These are phyloP conservation scores for Pisolithus tinctorius DNA, from an alignment of 768 basidiomycete species.

Conservation along the genomic window DNA sequence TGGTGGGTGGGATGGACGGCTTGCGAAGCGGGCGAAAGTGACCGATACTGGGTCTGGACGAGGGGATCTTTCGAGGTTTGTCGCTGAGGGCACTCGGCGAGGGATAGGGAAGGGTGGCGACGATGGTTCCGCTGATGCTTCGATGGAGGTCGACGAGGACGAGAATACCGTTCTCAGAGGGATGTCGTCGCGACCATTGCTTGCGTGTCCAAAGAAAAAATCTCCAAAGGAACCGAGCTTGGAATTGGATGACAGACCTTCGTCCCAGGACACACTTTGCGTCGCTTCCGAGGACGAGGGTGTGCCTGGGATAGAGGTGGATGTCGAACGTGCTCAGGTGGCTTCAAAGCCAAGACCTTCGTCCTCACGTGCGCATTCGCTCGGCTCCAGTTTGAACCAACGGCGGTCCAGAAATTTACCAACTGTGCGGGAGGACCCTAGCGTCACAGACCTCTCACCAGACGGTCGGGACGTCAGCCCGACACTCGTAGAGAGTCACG, in stretches of 20 bases:
- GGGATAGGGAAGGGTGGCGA: constrained; percentile 10
- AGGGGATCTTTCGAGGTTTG: constrained; percentile 4
- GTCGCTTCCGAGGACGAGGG: constrained; percentile 19
- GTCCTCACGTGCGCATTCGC: background rate
- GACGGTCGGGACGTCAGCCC: constrained; percentile 18
- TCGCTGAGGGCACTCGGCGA: too few species aligned
- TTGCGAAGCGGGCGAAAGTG: constrained; percentile 32
- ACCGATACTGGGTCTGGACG: constrained; percentile 11
- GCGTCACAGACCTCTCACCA: constrained; percentile 1
- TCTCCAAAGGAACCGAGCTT: constrained; percentile 9
- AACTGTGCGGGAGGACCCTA: background rate
- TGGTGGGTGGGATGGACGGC: constrained; percentile 5
- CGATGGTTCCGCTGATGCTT: background rate
- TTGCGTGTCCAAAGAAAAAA: background rate
- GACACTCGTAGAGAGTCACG: constrained; percentile 20
- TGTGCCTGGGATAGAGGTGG: constrained; percentile 17
- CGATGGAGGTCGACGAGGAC: constrained; percentile 7
- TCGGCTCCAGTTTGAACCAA: too few species aligned
- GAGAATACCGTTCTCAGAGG: constrained; percentile 8
- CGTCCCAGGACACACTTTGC: constrained; percentile 14
- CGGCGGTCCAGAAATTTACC: background rate
- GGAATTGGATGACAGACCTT: constrained; percentile 5
- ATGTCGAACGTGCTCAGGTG: constrained; percentile 15
- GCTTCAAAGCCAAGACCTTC: constrained; percentile 1
- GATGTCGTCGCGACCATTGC: too few species aligned